Conservation (phyloP, 345 rosid species). For the Lepidium aucheri region DNA sequence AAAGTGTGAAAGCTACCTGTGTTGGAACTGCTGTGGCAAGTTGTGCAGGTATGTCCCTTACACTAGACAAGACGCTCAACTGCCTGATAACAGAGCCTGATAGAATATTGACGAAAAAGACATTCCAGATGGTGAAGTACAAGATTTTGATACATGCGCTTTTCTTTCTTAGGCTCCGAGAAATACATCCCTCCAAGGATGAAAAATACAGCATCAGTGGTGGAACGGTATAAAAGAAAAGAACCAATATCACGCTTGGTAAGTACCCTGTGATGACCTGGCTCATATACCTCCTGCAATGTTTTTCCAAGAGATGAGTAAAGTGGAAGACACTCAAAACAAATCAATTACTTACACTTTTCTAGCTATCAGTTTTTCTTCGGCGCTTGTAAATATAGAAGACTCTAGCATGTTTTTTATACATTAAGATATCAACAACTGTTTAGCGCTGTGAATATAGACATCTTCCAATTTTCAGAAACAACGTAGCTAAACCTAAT, state of each 20-base stretch:
- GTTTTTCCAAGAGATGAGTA: constrained; percentile 6
- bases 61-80: constrained; percentile 45
- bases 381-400: neutral
- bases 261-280: constrained; percentile 83
- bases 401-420: neutral
- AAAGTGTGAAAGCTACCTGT: constrained; percentile 42
- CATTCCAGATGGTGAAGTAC: constrained; percentile 91
- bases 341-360: neutral
- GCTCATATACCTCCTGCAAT: constrained; percentile 41
- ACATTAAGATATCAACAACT: neutral
- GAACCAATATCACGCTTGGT: constrained; percentile 80
- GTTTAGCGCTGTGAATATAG: neutral
- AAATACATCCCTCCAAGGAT: constrained; percentile 62
- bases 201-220: constrained; percentile 89
- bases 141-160: constrained; percentile 76
- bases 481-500: neutral
- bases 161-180: constrained; percentile 71
- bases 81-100: constrained; percentile 67
- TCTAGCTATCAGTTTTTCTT: neutral
- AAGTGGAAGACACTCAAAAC: neutral
- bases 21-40: constrained; percentile 74
- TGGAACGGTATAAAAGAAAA: constrained; percentile 66
- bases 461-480: neutral
- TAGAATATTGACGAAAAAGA: constrained; percentile 76
- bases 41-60: constrained; percentile 48